Conservation (phyloP, 2,329 filamentous ascomycete genomes). For the Aspergillus terreus region DNA sequence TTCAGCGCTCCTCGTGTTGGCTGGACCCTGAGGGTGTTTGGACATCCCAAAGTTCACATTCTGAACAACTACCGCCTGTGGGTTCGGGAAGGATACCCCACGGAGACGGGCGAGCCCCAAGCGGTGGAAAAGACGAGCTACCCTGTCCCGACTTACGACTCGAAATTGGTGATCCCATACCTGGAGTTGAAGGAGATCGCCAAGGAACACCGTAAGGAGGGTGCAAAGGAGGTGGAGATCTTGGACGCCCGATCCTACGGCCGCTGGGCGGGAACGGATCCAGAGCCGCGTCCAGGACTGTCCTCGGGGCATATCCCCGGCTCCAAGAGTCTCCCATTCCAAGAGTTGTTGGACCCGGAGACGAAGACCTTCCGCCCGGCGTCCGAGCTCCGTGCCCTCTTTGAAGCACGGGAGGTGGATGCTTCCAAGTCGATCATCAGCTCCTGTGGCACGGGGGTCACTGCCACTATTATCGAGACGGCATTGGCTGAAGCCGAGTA, state of each 20-base stretch:
- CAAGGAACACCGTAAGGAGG: constrained; percentile 73
- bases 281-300: constrained; percentile 81
- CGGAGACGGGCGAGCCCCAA: constrained; percentile 63
- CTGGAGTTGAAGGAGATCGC: constrained; percentile 78
- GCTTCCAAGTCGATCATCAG: constrained; percentile 76
- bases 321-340: constrained; percentile 77
- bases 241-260: constrained; percentile 79
- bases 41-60: constrained; percentile 81
- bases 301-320: constrained; percentile 90
- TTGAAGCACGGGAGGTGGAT: constrained; percentile 76
- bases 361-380: constrained; percentile 75
- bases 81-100: constrained; percentile 77
- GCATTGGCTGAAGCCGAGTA: constrained; percentile 76
- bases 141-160: constrained; percentile 54
- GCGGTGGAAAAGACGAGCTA: constrained; percentile 44
- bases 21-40: constrained; percentile 90
- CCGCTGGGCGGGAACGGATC: constrained; percentile 76
- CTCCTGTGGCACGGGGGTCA: constrained; percentile 91
- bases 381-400: constrained; percentile 69
- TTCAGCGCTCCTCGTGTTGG: constrained; percentile 91
- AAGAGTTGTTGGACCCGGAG: constrained; percentile 72
- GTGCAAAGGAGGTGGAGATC: constrained; percentile 77
- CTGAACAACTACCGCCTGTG: constrained; percentile 96
- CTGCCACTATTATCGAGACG: constrained; percentile 84
- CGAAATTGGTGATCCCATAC: constrained; percentile 69